Conservation (phyloP, 2,329 filamentous ascomycete species). For the Penicillium sumatraense region DNA sequence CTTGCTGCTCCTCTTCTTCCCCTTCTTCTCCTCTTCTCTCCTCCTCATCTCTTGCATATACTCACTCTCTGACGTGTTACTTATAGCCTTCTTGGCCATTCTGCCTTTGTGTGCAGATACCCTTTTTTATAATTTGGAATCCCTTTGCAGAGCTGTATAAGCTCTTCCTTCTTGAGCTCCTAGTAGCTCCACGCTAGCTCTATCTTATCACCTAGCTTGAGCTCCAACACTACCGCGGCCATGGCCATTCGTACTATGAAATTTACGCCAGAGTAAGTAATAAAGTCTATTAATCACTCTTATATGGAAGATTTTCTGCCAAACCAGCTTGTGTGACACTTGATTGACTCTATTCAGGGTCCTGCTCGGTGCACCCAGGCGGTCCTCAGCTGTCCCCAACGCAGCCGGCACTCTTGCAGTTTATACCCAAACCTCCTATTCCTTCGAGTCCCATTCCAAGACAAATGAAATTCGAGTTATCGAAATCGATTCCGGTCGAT, state of each 20-base stretch:
- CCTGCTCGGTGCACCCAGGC: slow-evolving; percentile 52
- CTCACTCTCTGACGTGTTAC: neutral
- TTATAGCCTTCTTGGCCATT: neutral
- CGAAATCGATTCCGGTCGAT: slow-evolving; percentile 47
- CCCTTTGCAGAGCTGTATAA: neutral
- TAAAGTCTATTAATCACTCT: neutral
- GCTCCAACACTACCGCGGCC: slow-evolving; percentile 19
- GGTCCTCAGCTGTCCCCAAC: slow-evolving; percentile 51
- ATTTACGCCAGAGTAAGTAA: slow-evolving; percentile 48
- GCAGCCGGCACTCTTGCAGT: slow-evolving; percentile 51
- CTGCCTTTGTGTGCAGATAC: neutral
- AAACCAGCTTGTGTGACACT: neutral
- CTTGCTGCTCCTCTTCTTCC: neutral
- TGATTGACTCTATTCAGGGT: slow-evolving; percentile 37
- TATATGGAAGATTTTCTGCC: too few species aligned
- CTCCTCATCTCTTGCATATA: neutral
- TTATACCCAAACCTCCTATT: slow-evolving; percentile 55
- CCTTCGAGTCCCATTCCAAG: slow-evolving; percentile 54
- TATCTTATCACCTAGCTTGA: slow-evolving; percentile 24
- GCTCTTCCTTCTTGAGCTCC: neutral
- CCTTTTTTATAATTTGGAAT: neutral
- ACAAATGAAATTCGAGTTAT: slow-evolving; percentile 52
- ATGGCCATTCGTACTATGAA: slow-evolving; percentile 48
- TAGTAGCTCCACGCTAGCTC: slow-evolving; percentile 21
- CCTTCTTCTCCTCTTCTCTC: neutral